Evolutionary conservation across 2,329 filamentous ascomycete genomes (phyloP), one percentile per base, ranked within the genome.

Genomic region (Phialocephala sp.): DNA sequence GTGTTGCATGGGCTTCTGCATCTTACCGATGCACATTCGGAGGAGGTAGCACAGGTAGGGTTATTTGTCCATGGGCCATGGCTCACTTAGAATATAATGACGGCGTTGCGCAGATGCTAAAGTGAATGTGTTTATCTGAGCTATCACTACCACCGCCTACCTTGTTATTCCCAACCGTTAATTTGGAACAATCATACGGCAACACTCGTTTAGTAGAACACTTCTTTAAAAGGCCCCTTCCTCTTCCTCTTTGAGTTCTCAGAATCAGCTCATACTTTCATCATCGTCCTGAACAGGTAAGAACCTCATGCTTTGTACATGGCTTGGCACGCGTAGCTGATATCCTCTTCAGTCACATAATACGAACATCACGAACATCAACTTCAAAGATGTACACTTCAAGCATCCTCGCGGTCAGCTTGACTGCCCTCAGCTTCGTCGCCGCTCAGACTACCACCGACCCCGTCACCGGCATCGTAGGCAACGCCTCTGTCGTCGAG

Each of bases 401-500:
- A 12, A 64, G 60, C 32, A 50, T 71, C 60, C 41, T 61, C 52
- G 59, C 69, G 20, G 65, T 68, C 62, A 36, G 67, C 60, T 37
- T 66, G 64, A 61, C 66, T 58, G 63, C 63, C 12, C 43, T 71
- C 59, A 24, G 61, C 32, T 36, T 67, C 32, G 66, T 64, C 32
- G 45, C 45, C 55, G 72, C 72, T 4, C 69, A 73, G 66, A 68
- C 62, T 12, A 69, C 60, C 60, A 69, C 66, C 14, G 63, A 36
- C 4, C 72, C 69, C 50, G 60, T 72, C 35, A 75, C 74, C 39
- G 74, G 74, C 35, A 63, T 37, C 1, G 76, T 81, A 18, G 80
- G 79, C 60, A 80, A 87, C 71, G 87, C 89, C 54, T 76, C 80
- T 11, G 75, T 82, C 47, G 81, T 85, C 20, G 77, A 74, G 18